Evolutionary conservation across 257 asterid species (phyloP).

Genomic region (Jaltomata sinuosa): DNA sequence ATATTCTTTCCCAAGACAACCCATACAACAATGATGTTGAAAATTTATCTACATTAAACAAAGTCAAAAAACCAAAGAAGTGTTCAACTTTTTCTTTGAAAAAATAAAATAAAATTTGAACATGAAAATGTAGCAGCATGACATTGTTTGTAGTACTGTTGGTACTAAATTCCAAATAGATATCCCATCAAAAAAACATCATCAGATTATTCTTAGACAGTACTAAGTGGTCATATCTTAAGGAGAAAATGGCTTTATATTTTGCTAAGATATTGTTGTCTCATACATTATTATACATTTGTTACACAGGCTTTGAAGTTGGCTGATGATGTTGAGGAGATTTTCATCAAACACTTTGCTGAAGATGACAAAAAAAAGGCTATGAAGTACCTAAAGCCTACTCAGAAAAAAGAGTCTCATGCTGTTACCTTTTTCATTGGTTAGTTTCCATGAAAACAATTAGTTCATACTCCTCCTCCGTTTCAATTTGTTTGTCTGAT

Average conservation of each 20-base stretch:
- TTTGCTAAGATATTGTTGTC: conserved; percentile 41
- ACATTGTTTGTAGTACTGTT: conserved; percentile 13
- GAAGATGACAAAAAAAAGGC: conserved; percentile 71
- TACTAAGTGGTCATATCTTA: conserved; percentile 24
- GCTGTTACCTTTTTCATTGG: conserved; percentile 74
- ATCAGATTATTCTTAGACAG: conserved; percentile 31
- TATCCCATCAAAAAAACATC: conserved; percentile 18
- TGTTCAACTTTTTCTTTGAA: background rate
- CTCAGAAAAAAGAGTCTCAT: conserved; percentile 70
- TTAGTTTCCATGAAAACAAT: conserved; percentile 19
- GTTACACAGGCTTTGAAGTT: conserved; percentile 54
- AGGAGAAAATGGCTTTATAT: conserved; percentile 17
- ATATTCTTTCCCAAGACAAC: too few species aligned
- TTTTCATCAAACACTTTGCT: conserved; percentile 66
- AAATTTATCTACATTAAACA: too few species aligned
- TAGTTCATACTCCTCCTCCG: background rate
- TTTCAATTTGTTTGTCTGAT: too few species aligned
- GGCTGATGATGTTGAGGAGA: conserved; percentile 82
- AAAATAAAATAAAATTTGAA: background rate
- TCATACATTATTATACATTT: background rate
- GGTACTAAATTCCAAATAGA: background rate
- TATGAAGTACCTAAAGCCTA: conserved; percentile 85
- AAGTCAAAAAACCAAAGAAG: background rate
- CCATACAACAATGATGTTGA: too few species aligned
- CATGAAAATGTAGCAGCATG: background rate